Conservation (phyloP, 495 filamentous ascomycete species). For the Hyaloscypha finlandica region DNA sequence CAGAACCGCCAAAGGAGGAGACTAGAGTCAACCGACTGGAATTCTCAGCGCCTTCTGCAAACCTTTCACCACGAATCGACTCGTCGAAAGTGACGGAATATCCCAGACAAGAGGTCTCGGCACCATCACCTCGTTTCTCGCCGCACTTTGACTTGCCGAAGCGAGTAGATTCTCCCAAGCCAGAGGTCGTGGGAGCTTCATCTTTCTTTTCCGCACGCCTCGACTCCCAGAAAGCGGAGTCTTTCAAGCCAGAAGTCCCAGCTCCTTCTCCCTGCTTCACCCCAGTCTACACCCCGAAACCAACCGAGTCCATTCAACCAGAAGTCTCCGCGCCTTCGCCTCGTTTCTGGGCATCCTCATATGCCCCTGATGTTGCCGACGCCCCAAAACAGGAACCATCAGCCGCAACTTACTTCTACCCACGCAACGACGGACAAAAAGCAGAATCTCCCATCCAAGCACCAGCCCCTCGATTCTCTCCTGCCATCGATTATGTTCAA, state of each 20-base stretch:
- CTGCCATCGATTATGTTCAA: no score
- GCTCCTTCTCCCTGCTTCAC: not conserved
- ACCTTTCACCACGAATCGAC: not conserved
- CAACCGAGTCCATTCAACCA: not conserved
- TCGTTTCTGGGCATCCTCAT: not conserved
- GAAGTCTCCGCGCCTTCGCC: not conserved
- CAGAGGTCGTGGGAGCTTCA: not conserved
- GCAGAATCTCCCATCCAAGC: no score
- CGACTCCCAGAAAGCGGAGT: not conserved
- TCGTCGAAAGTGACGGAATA: not conserved
- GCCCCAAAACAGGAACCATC: not conserved
- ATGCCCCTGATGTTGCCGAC: not conserved
- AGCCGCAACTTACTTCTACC: not conserved
- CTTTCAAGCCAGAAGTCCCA: not conserved
- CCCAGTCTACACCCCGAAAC: not conserved
- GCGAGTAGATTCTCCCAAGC: not conserved
- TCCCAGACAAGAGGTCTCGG: not conserved
- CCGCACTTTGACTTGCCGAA: not conserved
- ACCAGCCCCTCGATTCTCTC: no score
- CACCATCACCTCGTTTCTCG: not conserved
- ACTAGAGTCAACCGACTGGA: not conserved
- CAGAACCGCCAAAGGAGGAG: slow-evolving; percentile 3
- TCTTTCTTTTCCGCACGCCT: not conserved
- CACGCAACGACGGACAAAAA: not conserved
- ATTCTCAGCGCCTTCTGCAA: not conserved